Conservation (phyloP, 2,329 filamentous ascomycete genomes). For the Colletotrichum tofieldiae region DNA sequence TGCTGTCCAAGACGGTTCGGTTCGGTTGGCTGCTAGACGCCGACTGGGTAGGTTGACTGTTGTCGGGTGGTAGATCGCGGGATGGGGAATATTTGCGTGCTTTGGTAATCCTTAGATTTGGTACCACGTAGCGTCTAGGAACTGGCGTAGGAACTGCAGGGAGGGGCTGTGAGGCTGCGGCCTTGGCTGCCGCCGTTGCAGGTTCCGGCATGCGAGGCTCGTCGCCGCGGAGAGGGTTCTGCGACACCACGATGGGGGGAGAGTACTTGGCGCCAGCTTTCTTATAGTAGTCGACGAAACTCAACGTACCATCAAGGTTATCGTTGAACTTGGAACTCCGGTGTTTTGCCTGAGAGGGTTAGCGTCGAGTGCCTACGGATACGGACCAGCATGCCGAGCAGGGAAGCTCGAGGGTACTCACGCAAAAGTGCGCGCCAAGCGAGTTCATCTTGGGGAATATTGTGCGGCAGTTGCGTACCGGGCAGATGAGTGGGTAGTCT, state of each 20-base stretch:
- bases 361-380: not conserved
- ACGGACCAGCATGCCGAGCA: not conserved
- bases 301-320: slow-evolving; percentile 59
- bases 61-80: not conserved
- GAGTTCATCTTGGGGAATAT: slow-evolving; percentile 45
- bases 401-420: slow-evolving; percentile 11
- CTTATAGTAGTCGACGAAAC: slow-evolving; percentile 46
- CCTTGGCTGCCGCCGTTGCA: not conserved
- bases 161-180: not conserved
- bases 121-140: not conserved
- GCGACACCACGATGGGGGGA: slow-evolving; percentile 48
- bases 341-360: slow-evolving; percentile 43
- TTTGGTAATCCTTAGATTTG: not conserved
- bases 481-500: slow-evolving; percentile 52
- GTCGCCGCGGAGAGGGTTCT: slow-evolving; percentile 42
- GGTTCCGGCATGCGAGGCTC: slow-evolving; percentile 45
- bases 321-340: slow-evolving; percentile 53
- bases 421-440: slow-evolving; percentile 46
- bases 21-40: not conserved
- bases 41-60: not conserved
- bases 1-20: not conserved
- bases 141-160: not conserved
- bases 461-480: slow-evolving; percentile 55
- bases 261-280: not conserved
- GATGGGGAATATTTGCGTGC: not conserved